phyloP scores from a whole-genome alignment of 441 rosid genomes.

The Rhodomyrtus psidioides region DNA sequence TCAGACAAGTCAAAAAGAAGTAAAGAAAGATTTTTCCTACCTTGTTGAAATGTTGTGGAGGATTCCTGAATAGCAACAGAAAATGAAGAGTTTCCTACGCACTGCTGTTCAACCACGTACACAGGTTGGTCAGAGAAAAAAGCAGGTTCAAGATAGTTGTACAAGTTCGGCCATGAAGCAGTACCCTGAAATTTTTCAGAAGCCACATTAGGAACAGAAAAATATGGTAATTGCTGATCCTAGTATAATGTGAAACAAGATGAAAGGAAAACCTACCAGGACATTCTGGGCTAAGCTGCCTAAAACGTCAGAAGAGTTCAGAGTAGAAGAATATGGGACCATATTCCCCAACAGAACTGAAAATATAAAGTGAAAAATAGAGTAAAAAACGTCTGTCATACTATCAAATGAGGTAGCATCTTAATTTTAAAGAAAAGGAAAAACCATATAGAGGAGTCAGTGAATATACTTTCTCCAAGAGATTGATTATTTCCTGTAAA shows the following conservation, averaged over 20 bases:
- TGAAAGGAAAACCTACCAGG: neutral
- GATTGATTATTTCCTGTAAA: constrained; percentile 5
- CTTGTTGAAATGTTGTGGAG: constrained; percentile 12
- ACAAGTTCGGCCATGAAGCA: neutral
- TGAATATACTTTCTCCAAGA: neutral
- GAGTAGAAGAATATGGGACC: neutral
- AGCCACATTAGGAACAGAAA: neutral
- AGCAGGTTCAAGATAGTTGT: constrained; percentile 39
- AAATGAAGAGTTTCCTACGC: neutral
- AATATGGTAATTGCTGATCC: neutral
- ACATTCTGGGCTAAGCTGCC: neutral
- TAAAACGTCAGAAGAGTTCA: neutral
- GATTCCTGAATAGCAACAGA: constrained; percentile 4
- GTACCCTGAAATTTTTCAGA: constrained; percentile 32
- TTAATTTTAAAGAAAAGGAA: neutral
- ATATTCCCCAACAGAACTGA: neutral
- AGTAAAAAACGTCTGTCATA: neutral
- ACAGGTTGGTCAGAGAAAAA: constrained; percentile 31
- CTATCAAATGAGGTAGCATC: neutral
- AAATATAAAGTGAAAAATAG: neutral
- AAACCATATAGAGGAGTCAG: neutral
- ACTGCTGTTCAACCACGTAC: constrained; percentile 16
- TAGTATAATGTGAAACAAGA: neutral
- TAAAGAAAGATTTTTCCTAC: constrained; percentile 20
- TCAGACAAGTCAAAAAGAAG: neutral